Evolutionary conservation across 2,329 filamentous ascomycete genomes (phyloP).

Genomic region (Rhynchosporium secalis): DNA sequence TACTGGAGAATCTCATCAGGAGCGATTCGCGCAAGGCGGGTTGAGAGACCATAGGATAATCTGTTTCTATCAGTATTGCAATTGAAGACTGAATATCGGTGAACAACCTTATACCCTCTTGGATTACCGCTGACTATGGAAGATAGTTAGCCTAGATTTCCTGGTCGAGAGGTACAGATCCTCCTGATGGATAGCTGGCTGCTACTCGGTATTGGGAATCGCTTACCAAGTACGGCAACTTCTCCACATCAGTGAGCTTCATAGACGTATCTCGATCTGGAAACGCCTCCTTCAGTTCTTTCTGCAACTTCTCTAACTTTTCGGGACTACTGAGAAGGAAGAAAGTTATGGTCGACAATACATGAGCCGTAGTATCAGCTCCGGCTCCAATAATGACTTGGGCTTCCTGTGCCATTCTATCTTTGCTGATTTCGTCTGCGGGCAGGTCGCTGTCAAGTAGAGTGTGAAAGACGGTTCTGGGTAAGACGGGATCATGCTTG

Average conservation of each 20-base stretch:
- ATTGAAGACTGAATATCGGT: too few relatives aligned
- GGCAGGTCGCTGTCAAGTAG: constrained; percentile 39
- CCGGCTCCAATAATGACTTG: constrained; percentile 17
- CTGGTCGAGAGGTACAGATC: too few relatives aligned
- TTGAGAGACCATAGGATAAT: constrained; percentile 38
- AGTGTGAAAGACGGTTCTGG: constrained; percentile 36
- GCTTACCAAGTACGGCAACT: constrained; percentile 36
- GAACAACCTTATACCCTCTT: constrained; percentile 38
- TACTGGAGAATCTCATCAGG: constrained; percentile 30
- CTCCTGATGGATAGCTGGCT: too few relatives aligned
- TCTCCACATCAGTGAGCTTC: constrained; percentile 27
- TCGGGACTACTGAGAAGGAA: constrained; percentile 41
- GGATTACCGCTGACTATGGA: constrained; percentile 35
- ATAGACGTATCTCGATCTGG: constrained; percentile 14
- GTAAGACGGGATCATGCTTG: constrained; percentile 15
- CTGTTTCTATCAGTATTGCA: background rate
- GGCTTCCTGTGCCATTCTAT: constrained; percentile 15
- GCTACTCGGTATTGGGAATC: too few relatives aligned
- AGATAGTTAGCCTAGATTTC: too few relatives aligned
- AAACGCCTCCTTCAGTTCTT: constrained; percentile 39
- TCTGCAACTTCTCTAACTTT: constrained; percentile 37
- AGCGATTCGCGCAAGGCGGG: constrained; percentile 36
- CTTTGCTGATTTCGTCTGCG: constrained; percentile 25
- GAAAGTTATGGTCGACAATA: constrained; percentile 41
- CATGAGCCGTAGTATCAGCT: constrained; percentile 41